phyloP scores from a whole-genome alignment of 2,329 filamentous ascomycete species.

The Raffaelea arxii region DNA sequence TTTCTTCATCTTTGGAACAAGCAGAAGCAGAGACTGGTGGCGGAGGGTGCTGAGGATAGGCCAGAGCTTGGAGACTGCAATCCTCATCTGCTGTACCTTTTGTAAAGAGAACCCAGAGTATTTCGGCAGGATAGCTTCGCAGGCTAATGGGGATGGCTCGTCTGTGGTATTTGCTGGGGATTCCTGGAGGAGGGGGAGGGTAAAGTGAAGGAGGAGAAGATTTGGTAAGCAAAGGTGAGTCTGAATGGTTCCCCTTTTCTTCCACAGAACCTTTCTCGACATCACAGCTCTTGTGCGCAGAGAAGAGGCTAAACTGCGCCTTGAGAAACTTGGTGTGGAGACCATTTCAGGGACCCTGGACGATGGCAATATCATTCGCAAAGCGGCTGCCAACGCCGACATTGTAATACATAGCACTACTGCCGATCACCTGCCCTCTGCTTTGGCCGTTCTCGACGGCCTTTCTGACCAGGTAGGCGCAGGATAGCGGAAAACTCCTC shows the following conservation, averaged over 20 bases:
- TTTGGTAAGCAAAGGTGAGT: no score
- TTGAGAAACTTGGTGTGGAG: neutral
- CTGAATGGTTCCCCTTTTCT: no score
- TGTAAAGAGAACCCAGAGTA: neutral
- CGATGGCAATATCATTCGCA: neutral
- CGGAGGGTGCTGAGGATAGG: neutral
- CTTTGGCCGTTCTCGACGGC: neutral
- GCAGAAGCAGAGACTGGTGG: neutral
- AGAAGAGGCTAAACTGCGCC: neutral
- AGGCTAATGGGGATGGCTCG: no score
- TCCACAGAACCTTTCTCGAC: no score
- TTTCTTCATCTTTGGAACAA: neutral
- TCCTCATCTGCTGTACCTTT: neutral
- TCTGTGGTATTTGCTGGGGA: no score
- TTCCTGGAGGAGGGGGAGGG: no score
- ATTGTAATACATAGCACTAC: neutral
- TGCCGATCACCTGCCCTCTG: neutral
- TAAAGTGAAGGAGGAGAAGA: no score
- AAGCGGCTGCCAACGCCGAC: neutral
- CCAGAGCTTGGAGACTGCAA: neutral
- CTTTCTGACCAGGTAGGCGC: neutral
- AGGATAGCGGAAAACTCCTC: neutral
- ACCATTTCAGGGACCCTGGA: neutral
- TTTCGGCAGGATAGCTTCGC: no score
- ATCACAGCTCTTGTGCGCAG: neutral